Evolutionary conservation across 2,329 filamentous ascomycete species (phyloP).

Genomic region (Setomelanomma holmii): DNA sequence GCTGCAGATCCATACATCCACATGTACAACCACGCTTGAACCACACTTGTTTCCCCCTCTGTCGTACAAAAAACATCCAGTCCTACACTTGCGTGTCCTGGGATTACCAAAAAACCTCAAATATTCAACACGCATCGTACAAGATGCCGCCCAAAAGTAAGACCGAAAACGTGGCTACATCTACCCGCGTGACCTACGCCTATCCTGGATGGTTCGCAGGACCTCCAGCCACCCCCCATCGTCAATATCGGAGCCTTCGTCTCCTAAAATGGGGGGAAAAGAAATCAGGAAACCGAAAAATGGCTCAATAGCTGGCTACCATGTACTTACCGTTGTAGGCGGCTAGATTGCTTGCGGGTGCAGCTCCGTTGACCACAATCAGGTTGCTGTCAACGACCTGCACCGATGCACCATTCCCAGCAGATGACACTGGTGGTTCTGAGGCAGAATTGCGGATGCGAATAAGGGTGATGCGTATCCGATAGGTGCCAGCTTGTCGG

Average conservation of each 20-base stretch:
- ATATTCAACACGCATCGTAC: slow-evolving; percentile 24
- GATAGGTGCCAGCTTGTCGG: slow-evolving; percentile 45
- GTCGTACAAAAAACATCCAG: slow-evolving; percentile 2
- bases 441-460: slow-evolving; percentile 37
- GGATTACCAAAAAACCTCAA: background rate
- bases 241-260: slow-evolving; percentile 27
- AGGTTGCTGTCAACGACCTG: slow-evolving; percentile 46
- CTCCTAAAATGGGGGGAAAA: slow-evolving; percentile 29
- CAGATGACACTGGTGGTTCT: slow-evolving; percentile 32
- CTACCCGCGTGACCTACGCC: slow-evolving; percentile 22
- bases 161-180: slow-evolving; percentile 11
- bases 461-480: slow-evolving; percentile 48
- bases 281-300: slow-evolving; percentile 39
- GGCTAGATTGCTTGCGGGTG: slow-evolving; percentile 21
- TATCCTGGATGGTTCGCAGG: slow-evolving; percentile 33
- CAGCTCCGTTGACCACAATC: slow-evolving; percentile 38
- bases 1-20: slow-evolving; percentile 12
- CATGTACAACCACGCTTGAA: slow-evolving; percentile 7
- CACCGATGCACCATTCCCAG: slow-evolving; percentile 36
- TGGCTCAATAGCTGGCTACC: slow-evolving; percentile 36
- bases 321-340: slow-evolving; percentile 44
- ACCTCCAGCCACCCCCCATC: slow-evolving; percentile 43
- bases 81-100: background rate
- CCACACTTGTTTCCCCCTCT: slow-evolving; percentile 5
- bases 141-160: slow-evolving; percentile 13